phyloP scores from a whole-genome alignment of 768 basidiomycete species.

The Astraeus odoratus region DNA sequence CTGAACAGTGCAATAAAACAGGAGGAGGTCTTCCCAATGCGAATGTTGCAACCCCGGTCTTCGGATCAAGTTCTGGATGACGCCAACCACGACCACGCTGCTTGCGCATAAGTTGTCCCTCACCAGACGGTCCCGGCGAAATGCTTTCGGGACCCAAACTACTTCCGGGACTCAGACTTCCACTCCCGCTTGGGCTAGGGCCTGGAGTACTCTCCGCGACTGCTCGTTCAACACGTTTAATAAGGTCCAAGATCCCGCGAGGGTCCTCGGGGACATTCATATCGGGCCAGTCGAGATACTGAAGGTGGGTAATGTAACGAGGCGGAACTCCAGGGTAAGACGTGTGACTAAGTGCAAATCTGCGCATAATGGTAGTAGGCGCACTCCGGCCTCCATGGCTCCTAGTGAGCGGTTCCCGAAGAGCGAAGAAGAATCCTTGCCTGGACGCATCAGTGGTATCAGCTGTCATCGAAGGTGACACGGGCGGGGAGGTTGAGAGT shows the following conservation, averaged over 20 bases:
- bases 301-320: conserved; percentile 76
- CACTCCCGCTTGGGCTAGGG: conserved; percentile 17
- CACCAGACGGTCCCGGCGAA: conserved; percentile 14
- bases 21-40: conserved; percentile 44
- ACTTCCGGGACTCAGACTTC: conserved; percentile 14
- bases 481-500: conserved; percentile 37
- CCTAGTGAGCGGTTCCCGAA: conserved; percentile 17
- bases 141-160: conserved; percentile 13
- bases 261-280: conserved; percentile 91
- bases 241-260: conserved; percentile 62
- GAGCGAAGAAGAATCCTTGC: conserved; percentile 36
- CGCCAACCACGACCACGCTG: conserved; percentile 21
- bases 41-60: conserved; percentile 50
- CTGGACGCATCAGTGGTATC: conserved; percentile 24
- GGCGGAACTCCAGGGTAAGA: conserved; percentile 52
- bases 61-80: conserved; percentile 40
- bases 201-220: conserved; percentile 23
- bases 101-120: conserved; percentile 3
- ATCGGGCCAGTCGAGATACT: conserved; percentile 95
- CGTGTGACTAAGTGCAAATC: conserved; percentile 62
- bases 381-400: conserved; percentile 9
- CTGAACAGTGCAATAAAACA: conserved; percentile 83
- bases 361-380: conserved; percentile 42
- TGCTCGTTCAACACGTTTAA: conserved; percentile 54
- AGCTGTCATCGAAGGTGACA: conserved; percentile 20